Evolutionary conservation across 2,329 filamentous ascomycete genomes (phyloP).

Genomic region (Phaeoacremonium minimum): DNA sequence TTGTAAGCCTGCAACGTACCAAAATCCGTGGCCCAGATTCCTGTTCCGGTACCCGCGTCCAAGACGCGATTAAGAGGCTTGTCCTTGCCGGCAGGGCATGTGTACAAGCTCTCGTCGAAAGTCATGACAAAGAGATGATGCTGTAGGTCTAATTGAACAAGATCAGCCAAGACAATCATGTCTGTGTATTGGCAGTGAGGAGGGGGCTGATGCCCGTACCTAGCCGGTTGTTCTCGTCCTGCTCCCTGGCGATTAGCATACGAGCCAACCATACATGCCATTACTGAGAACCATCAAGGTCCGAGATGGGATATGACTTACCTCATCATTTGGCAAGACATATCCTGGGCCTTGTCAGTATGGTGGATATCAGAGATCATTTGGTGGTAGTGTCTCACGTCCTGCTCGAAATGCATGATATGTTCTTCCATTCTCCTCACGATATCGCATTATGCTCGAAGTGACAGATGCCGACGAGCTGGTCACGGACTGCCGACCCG

Average conservation of each 20-base stretch:
- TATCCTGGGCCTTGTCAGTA: too few species aligned
- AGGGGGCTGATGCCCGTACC: too few species aligned
- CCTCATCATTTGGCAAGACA: slow-evolving; percentile 19
- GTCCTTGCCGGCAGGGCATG: slow-evolving; percentile 12
- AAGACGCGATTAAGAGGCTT: slow-evolving; percentile 17
- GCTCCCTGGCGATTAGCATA: too few species aligned
- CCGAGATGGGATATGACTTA: slow-evolving; percentile 2
- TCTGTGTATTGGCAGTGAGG: too few species aligned
- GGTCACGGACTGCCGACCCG: too few species aligned
- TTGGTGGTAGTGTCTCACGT: too few species aligned
- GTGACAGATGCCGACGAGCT: too few species aligned
- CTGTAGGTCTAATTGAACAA: slow-evolving; percentile 15
- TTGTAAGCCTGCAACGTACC: slow-evolving; percentile 7
- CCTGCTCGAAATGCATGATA: too few species aligned
- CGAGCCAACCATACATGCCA: too few species aligned
- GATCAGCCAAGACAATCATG: neutral
- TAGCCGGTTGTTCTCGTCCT: slow-evolving; percentile 18
- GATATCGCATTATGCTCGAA: too few species aligned
- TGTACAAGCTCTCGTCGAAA: slow-evolving; percentile 17
- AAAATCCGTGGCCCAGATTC: slow-evolving; percentile 26
- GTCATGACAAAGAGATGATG: slow-evolving; percentile 19
- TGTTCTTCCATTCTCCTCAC: too few species aligned
- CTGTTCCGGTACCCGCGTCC: slow-evolving; percentile 26
- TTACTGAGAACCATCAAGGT: neutral
- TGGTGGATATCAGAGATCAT: too few species aligned